Conservation (phyloP, 495 filamentous ascomycete species). For the Penicillium verhagenii region DNA sequence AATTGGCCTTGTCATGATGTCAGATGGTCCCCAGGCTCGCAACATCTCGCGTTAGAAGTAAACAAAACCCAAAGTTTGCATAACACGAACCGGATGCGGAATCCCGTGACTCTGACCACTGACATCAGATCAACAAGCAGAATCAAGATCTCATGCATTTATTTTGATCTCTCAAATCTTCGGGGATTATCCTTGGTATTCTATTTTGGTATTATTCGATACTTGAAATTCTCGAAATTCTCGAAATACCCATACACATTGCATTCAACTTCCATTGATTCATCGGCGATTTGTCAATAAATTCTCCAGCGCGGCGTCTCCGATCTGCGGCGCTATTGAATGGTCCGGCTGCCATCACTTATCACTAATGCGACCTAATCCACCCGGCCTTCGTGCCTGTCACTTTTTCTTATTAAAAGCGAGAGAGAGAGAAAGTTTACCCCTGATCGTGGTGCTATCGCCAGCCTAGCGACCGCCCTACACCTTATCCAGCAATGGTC, state of each 20-base stretch:
- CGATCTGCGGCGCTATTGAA: conserved; percentile 34
- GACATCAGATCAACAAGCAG: conserved; percentile 4
- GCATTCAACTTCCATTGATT: background rate
- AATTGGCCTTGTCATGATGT: conserved; percentile 20
- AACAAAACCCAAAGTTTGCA: conserved; percentile 22
- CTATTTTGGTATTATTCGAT: conserved; percentile 3
- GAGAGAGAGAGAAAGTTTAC: too few species aligned
- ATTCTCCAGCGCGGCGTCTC: conserved; percentile 14
- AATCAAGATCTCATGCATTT: background rate
- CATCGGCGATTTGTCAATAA: conserved; percentile 15
- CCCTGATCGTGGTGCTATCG: conserved; percentile 16
- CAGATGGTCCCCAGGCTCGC: conserved; percentile 9
- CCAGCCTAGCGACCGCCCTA: conserved; percentile 9
- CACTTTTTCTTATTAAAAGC: conserved; percentile 11
- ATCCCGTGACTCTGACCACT: conserved; percentile 22
- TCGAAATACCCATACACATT: conserved; percentile 28
- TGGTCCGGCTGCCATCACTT: conserved; percentile 14
- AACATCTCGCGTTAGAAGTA: conserved; percentile 12
- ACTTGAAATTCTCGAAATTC: conserved; percentile 27
- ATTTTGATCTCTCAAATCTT: background rate
- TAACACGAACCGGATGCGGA: conserved; percentile 25
- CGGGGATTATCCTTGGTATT: background rate
- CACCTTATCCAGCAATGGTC: conserved; percentile 5
- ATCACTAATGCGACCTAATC: conserved; percentile 14
- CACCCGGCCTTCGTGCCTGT: conserved; percentile 26